Percentiles rank a stretch among this genome's conserved stretches.
Conservation (phyloP, 2,329 filamentous ascomycete species). For the Fusarium sp. region DNA sequence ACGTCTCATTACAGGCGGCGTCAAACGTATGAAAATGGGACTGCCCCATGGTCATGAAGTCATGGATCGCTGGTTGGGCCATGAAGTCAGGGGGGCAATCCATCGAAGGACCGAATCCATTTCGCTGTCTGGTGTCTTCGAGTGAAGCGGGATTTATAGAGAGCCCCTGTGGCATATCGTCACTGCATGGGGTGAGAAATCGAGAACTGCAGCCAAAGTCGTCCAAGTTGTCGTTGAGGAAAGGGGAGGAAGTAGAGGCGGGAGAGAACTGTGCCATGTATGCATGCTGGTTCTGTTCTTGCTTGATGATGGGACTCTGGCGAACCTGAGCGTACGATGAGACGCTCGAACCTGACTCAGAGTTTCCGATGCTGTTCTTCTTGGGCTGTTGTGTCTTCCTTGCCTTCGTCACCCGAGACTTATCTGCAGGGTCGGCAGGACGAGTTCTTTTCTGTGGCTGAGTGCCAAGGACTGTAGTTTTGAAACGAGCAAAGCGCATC, state of each 20-base stretch:
- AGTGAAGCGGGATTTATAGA: constrained; percentile 43
- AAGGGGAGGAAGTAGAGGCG: constrained; percentile 50
- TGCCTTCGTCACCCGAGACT: constrained; percentile 57
- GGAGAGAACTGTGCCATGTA: constrained; percentile 50
- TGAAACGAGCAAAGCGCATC: constrained; percentile 67
- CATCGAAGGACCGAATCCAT: constrained; percentile 42
- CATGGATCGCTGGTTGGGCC: constrained; percentile 39
- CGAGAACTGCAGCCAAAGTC: constrained; percentile 48
- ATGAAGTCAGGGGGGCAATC: constrained; percentile 44
- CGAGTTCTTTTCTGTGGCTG: constrained; percentile 60
- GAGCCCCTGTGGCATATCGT: constrained; percentile 53
- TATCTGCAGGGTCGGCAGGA: constrained; percentile 50
- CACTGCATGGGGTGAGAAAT: constrained; percentile 65
- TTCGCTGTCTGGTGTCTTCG: constrained; percentile 41
- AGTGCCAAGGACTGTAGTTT: constrained; percentile 56
- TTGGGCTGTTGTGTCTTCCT: constrained; percentile 49
- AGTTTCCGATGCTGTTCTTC: constrained; percentile 53
- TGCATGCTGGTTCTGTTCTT: constrained; percentile 47
- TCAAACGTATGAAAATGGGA: constrained; percentile 54
- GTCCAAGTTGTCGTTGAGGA: constrained; percentile 48
- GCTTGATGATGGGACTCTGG: constrained; percentile 47
- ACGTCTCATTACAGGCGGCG: constrained; percentile 51
- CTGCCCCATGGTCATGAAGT: constrained; percentile 44
- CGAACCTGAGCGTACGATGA: constrained; percentile 46
- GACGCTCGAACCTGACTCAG: constrained; percentile 48